Base-by-base conservation (phyloP, 345 rosid species). In the Sisymbrium altissimum region DNA sequence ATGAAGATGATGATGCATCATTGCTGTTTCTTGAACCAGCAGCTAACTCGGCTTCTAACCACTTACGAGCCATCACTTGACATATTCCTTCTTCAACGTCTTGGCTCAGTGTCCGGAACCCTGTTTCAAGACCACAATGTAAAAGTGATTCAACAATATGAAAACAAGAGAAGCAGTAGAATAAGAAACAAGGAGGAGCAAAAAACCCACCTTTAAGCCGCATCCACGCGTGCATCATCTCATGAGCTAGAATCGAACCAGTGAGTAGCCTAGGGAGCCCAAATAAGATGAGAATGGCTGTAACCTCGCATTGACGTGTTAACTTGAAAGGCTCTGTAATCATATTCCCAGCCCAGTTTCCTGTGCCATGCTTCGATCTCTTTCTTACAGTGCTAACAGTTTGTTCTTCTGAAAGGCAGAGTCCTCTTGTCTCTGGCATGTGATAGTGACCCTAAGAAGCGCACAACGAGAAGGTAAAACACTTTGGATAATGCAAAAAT, bases 151-250 rank as follows among this genome's bases (percentile, higher is more conserved):
- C 63, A 77, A 19, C 49, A 64, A 61, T 56, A 41, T 15, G 43
- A 25, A n/a, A 45, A 45, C 44, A 27, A 63, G 50, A 63, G 56
- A 59, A 12, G 56, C 60, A 38, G 27, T 6, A 12, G 9, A 30
- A 12, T 0, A 33, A 14, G 44, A 18, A 23, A 40, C 38, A 7
- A 4, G 40, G 39, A 52, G 25, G 39, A 55, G 44, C 25, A 33
- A 50, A 25, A 13, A 52, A 41, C 40, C 59, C 57, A 95, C 99
- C 99, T 83, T 85, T 84, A 15, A 96, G 97, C 40, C 98, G 88
- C 82, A 96, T 88, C 98, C 98, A 96, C 7, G 97, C 99, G 21
- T 96, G 99, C 99, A 96, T 96, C 97, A 96, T 90, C 72, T 96
- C 98, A 52, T 96, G 99, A 68, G 97, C 99, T 70, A 96, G 82